Evolutionary conservation across 176 grass and related monocot species (phyloP), one percentile per base, ranked within the genome.

Genomic region (Metroxylon sagu): DNA sequence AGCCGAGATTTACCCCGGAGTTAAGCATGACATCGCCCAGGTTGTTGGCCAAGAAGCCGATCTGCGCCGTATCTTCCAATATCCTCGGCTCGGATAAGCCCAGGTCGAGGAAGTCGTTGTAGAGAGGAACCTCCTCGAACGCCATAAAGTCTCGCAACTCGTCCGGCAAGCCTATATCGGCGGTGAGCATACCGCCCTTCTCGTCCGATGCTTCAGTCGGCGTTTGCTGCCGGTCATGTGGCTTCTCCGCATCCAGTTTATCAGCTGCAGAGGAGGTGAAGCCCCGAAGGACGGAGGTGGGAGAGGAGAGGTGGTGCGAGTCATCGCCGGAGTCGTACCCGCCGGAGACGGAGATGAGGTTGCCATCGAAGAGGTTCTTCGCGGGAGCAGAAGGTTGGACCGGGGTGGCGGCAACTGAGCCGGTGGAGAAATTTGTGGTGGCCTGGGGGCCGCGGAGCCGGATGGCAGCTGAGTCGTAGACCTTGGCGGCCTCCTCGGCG

Each of bases 401-500:
- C 10, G 10, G 1, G 7, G 64, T 25, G 6, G 55, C 59, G 16
- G 61, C 58, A 17, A 49, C 73, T 8, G 59, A 23, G 1, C 65
- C 64, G 27, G 77, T 66, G 3, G 73, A 65, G 55, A 98, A 98
- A 74, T 98, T 98, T 18, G 88, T 80, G 50, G 85, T 98, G 5
- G 94, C 94, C 64, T 93, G 74, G 2, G 82, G 18, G 0, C 94
- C 94, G 4, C 94, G 94, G 4, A 98, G 88, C 75, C 89, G 67
- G 43, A 98, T 89, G 75, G 94, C 94, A 8, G 94, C 94, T 0
- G 72, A 70, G 79, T 98, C 94, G 52, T 98, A 98, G 4, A 85
- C 79, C 85, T 83, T 83, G 54, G 94, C 94, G 21, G 94, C 94
- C 70, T 98, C 94, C 82, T 93, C 88, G 6, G 94, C 94, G 0